A percentile compares a stretch with the other conserved stretches of the same genome.
Conservation (phyloP, 805 yeast genomes). For the Schizosaccharomyces cryophilus region DNA sequence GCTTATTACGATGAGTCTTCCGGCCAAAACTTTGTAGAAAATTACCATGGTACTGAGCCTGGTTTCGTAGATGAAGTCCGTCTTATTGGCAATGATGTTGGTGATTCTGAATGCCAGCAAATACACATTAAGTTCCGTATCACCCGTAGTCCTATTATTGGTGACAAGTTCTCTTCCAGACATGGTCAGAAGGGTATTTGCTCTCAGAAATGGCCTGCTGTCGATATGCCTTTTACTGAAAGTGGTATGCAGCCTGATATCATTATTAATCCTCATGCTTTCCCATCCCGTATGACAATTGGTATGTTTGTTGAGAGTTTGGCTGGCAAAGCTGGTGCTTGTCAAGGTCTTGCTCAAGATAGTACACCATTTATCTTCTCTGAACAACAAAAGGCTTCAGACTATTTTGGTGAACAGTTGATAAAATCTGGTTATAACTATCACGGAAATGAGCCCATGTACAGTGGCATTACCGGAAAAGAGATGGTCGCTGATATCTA, state of each 20-base stretch:
- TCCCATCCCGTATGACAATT: slow-evolving; percentile 99
- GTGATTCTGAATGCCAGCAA: slow-evolving; percentile 55
- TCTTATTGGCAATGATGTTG: slow-evolving; percentile 57
- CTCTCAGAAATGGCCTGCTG: slow-evolving; percentile 91
- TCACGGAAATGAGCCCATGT: slow-evolving; percentile 97
- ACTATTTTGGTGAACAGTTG: slow-evolving; percentile 87
- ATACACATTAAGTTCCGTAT: slow-evolving; percentile 74
- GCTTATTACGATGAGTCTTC: slow-evolving; percentile 78
- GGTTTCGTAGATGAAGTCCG: slow-evolving; percentile 91
- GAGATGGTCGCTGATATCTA: slow-evolving; percentile 89
- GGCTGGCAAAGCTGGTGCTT: slow-evolving; percentile 97
- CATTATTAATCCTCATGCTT: slow-evolving; percentile 94
- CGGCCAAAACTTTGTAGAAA: slow-evolving; percentile 76
- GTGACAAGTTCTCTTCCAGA: slow-evolving; percentile 92
- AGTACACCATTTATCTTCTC: slow-evolving; percentile 88
- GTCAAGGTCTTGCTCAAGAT: slow-evolving; percentile 93
- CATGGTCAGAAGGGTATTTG: slow-evolving; percentile 98
- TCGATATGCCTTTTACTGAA: slow-evolving; percentile 93
- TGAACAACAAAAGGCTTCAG: slow-evolving; percentile 89
- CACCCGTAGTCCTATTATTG: slow-evolving; percentile 79
- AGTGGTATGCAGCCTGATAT: slow-evolving; percentile 93
- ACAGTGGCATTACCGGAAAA: slow-evolving; percentile 95
- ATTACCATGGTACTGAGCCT: slow-evolving; percentile 83
- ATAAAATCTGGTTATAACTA: slow-evolving; percentile 74
- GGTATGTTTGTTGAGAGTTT: slow-evolving; percentile 97